Evolutionary conservation across 208 protist genomes (phyloP), one percentile per base, ranked within the genome.

Genomic region (Leishmania lainsoni): DNA sequence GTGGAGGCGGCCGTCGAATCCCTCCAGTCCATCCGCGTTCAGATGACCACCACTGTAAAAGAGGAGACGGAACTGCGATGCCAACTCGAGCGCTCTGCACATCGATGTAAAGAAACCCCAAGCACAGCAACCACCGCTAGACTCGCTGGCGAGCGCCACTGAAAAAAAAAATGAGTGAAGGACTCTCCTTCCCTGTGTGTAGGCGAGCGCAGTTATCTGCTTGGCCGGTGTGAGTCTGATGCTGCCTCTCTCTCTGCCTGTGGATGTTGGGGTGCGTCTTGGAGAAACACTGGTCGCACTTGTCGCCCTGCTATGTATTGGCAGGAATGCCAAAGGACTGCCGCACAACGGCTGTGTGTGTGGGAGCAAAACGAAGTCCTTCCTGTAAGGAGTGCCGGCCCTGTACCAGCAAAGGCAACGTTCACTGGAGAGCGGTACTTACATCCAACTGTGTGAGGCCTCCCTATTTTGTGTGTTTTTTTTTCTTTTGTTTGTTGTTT

Each of bases 41-140:
- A 66, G 14, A 66, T 66, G 75, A 78, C 75, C 35, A 3, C 54
- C 20, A 45, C 10, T 9, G 3, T 66, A n/a, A 22, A 32, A 1
- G 75, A 78, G 45, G 75, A 78, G 45, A 29, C 52, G 32, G 20
- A 56, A 22, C 54, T 78, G 20, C 56, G 5, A n/a, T 58, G 42
- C 9, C 75, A 78, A 22, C 75, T 78, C 5, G 58, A 78, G n/a
- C 26, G 42, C 52, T 56, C 58, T 66, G 58, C 35, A 66, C 26
- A 49, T 42, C 75, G 75, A 78, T 78, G 75, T 78, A 69, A 51
- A 69, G 6, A 45, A 45, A 45, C 4, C 42, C 75, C 26, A 49
- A 77, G 20, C 9, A 39, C 32, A 32, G 10, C 8, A 0, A 65
- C 54, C 26, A 26, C 1, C 8, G n/a, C 12, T 61, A 20, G 29